These are phyloP conservation scores for Meredithiella fracta DNA, from an alignment of 2,329 filamentous ascomycete species.

Conservation along the genomic window DNA sequence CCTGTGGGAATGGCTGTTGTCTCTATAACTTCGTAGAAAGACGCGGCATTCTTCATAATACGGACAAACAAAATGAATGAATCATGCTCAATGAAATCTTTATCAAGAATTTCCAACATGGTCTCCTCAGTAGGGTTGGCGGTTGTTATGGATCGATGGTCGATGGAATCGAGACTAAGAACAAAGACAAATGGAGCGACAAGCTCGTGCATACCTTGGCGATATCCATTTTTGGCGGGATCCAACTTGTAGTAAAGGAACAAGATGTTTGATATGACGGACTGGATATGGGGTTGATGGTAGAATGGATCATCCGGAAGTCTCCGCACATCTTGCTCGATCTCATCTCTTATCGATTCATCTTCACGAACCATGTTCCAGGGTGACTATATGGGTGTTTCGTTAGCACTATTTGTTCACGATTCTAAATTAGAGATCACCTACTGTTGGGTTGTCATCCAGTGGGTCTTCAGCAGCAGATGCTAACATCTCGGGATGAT, in stretches of 20 bases:
- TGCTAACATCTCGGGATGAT: slow-evolving; percentile 64
- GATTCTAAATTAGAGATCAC: slow-evolving; percentile 14
- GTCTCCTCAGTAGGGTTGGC: slow-evolving; percentile 17
- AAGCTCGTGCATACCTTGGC: slow-evolving; percentile 98
- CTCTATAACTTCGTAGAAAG: slow-evolving; percentile 58
- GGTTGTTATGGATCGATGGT: slow-evolving; percentile 16
- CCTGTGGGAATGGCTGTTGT: not conserved
- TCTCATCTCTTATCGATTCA: slow-evolving; percentile 70
- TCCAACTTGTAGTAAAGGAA: slow-evolving; percentile 94
- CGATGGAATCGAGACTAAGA: slow-evolving; percentile 56
- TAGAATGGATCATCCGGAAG: slow-evolving; percentile 89
- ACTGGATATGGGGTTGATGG: slow-evolving; percentile 60
- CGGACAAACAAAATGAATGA: slow-evolving; percentile 70
- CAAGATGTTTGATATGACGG: slow-evolving; percentile 69
- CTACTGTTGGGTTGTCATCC: slow-evolving; percentile 54
- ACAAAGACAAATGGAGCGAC: slow-evolving; percentile 79
- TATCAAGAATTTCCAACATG: slow-evolving; percentile 53
- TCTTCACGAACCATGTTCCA: slow-evolving; percentile 80
- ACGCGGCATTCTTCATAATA: slow-evolving; percentile 74
- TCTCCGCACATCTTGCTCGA: slow-evolving; percentile 83
- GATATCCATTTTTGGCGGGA: slow-evolving; percentile 68
- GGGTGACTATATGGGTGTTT: slow-evolving; percentile 55
- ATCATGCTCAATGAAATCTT: slow-evolving; percentile 71
- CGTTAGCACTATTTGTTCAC: not conserved
- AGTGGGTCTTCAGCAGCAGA: slow-evolving; percentile 63